Evolutionary conservation across 371 early-diverging fungal species (phyloP), one percentile per base, ranked within the genome.

Genomic region (Lichtheimia corymbifera): DNA sequence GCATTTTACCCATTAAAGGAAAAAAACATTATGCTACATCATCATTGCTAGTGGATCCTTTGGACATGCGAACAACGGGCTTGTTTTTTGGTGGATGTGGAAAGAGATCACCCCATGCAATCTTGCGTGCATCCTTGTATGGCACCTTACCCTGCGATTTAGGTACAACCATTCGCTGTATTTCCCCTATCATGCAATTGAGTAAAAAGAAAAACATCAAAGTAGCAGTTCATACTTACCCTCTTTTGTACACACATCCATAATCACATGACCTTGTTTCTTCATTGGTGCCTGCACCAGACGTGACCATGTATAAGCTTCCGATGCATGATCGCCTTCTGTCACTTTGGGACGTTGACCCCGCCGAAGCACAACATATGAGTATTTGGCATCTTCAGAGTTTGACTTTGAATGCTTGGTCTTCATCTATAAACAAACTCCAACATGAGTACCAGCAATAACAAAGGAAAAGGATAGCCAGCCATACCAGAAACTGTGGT

Each of bases 21-120:
- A 35, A 35, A 11, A 35, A 28, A 2, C 11, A 35, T 35, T 35
- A 35, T 35, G 35, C 35, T 35, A 35, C 35, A 35, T 35, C 35
- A 35, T 28, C 7, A 28, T 35, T 35, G 35, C 35, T 35, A 35
- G 35, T 35, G 35, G 35, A 35, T 50, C 61, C 66, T 50, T 64
- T 55, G 24, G 55, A 53, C 30, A 67, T 49, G 22, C 79, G 71
- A 13, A 76, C 73, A 0, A 77, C 68, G 2, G 69, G 55, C 53
- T 75, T 75, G 52, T 86, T 87, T 58, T 90, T 90, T 24, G 88
- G 79, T n/a, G 58, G 57, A 64, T 92, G 90, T 53, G 94, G 93
- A 64, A 91, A 90, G 28, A 91, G 61, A 62, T 93, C 94, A 49
- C 93, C 93, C 93, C 94, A 93, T 66, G 70, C 79, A 0, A 84